phyloP scores from a whole-genome alignment of 306 rosid genomes.

The Lathyrus tuberosus region DNA sequence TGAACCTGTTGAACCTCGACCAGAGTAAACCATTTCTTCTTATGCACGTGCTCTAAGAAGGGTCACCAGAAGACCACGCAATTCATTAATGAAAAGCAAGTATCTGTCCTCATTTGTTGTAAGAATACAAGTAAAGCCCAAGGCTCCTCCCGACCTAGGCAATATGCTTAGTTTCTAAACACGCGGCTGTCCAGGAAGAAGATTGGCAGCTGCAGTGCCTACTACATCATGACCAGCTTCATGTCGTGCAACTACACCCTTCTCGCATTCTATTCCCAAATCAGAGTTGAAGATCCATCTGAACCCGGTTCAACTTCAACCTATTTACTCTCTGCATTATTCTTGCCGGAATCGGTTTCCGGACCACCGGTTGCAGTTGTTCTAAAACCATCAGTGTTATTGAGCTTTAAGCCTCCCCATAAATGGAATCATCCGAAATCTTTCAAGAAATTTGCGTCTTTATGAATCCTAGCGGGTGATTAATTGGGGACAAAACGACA shows the following conservation, averaged over 20 bases:
- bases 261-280: constrained; percentile 93
- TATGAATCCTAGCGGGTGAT: no score
- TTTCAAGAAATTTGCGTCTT: no score
- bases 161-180: constrained; percentile 96
- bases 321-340: no score
- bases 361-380: no score
- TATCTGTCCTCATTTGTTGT: constrained; percentile 94
- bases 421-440: no score
- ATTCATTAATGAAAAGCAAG: constrained; percentile 93
- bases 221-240: constrained; percentile 99
- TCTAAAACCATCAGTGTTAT: no score
- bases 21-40: constrained; percentile 90
- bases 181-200: constrained; percentile 93
- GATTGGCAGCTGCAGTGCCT: constrained; percentile 94
- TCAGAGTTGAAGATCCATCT: no score
- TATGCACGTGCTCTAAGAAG: constrained; percentile 99
- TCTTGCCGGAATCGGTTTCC: no score
- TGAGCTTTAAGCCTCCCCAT: no score
- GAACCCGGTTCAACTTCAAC: no score
- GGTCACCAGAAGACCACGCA: constrained; percentile 92
- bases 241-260: constrained; percentile 96
- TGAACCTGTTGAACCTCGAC: constrained; percentile 96
- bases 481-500: no score
- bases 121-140: constrained; percentile 93
- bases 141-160: constrained; percentile 96